Evolutionary conservation across 1,139 yeast species (phyloP), one percentile per base, ranked within the genome.

Genomic region (Kodamaea suecica): DNA sequence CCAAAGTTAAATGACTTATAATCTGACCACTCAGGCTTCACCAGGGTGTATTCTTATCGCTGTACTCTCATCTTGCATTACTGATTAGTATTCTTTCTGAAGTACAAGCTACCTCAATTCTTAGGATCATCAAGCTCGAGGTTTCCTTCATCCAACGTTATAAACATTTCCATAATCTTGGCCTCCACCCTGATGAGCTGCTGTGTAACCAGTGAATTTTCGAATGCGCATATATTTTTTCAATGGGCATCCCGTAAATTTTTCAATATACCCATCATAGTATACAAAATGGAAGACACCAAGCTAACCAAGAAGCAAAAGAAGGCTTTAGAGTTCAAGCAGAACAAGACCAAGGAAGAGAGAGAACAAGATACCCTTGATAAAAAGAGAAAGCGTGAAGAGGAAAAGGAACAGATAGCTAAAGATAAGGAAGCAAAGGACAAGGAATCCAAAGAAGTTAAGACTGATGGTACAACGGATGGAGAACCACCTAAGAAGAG

Each of bases 271-370:
- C 21, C 9, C 9, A 19, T 23, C 8, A 27, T 5, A 15, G n/a
- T 14, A 14, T 5, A 14, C 24, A 27, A 17, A 12, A 57, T 56
- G 65, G 63, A 66, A 29, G 59, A 41, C 15, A 57, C 58, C 41
- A 78, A 78, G 55, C 66, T 85, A 27, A 81, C 92, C 8, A 86
- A 86, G 69, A 85, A 85, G 54, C 86, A 86, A 59, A 69, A 72
- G 40, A 85, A 86, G 59, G 92, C 95, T 4, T 73, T 80, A 37
- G 80, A 82, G 55, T 86, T 84, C 60, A 70, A 79, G 46, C 62
- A 68, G 37, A 70, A 73, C 48, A 70, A 66, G 49, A 40, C 61
- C 13, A 65, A 69, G 46, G 70, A 69, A 12, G 62, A 57, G 29
- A 59, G 63, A 41, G 63, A 61, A 8, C 59, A 61, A 27, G 61